These are phyloP conservation scores for Fusarium circinatum DNA, from an alignment of 2,329 filamentous ascomycete species.

Conservation along the genomic window DNA sequence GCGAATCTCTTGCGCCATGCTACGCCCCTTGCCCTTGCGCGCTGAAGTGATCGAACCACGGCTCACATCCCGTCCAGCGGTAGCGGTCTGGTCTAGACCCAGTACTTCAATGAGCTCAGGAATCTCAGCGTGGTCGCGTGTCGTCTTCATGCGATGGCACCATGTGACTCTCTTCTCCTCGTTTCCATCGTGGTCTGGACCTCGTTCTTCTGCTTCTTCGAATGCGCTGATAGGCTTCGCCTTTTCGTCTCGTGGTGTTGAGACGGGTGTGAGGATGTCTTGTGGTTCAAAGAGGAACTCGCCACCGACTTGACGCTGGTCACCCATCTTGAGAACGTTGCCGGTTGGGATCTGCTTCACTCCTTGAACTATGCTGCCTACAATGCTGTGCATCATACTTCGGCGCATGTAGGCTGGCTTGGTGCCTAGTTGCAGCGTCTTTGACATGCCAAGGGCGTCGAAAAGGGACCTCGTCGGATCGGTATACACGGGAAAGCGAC, in stretches of 20 bases:
- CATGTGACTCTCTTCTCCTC: slow-evolving; percentile 74
- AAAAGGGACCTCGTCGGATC: slow-evolving; percentile 76
- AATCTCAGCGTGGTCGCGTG: slow-evolving; percentile 80
- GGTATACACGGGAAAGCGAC: slow-evolving; percentile 80
- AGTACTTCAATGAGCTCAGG: slow-evolving; percentile 71
- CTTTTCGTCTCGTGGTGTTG: slow-evolving; percentile 54
- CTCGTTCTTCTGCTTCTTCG: slow-evolving; percentile 25
- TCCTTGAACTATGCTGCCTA: slow-evolving; percentile 66
- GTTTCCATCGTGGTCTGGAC: slow-evolving; percentile 18
- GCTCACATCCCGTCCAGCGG: slow-evolving; percentile 9
- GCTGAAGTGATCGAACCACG: slow-evolving; percentile 49
- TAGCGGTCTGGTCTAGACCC: slow-evolving; percentile 58
- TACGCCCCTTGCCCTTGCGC: slow-evolving; percentile 65
- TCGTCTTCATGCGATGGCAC: slow-evolving; percentile 85
- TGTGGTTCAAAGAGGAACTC: slow-evolving; percentile 79
- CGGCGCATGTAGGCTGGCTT: slow-evolving; percentile 73
- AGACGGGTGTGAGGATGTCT: slow-evolving; percentile 56
- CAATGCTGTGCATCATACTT: slow-evolving; percentile 60
- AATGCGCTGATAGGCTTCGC: slow-evolving; percentile 33
- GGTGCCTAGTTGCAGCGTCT: slow-evolving; percentile 67
- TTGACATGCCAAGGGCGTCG: slow-evolving; percentile 73
- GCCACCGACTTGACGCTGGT: slow-evolving; percentile 76
- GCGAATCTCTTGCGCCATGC: slow-evolving; percentile 61
- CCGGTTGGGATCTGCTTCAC: slow-evolving; percentile 67
- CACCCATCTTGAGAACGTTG: slow-evolving; percentile 70